Percentiles rank a stretch among this genome's conserved stretches.
Conservation (phyloP, 116 monocot species). For the Papilionanthe hybrid region DNA sequence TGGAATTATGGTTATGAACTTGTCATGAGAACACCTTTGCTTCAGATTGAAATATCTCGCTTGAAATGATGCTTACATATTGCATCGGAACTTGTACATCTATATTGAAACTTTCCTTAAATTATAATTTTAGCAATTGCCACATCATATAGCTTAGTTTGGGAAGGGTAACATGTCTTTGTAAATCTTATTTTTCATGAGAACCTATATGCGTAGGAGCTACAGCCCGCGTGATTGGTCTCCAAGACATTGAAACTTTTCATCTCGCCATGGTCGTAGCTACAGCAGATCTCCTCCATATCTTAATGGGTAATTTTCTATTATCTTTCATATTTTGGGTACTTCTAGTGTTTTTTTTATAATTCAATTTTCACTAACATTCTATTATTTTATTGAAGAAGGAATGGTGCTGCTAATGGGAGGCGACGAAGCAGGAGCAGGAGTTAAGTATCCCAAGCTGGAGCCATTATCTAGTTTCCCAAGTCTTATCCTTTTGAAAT, state of each 20-base stretch:
- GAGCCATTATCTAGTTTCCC: not conserved
- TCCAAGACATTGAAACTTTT: conserved; percentile 28
- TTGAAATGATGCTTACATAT: no score
- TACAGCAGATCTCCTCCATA: conserved; percentile 81
- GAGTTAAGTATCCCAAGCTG: not conserved
- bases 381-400: not conserved
- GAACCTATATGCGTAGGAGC: conserved; percentile 29
- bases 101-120: no score
- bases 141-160: not conserved
- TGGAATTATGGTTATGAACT: no score
- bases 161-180: not conserved
- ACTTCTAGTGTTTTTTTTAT: no score
- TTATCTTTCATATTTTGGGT: not conserved
- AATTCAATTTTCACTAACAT: not conserved
- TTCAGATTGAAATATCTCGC: no score
- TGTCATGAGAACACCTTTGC: no score
- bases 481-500: conserved; percentile 5
- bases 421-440: conserved; percentile 58
- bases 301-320: conserved; percentile 54
- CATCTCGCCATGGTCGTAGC: conserved; percentile 47
- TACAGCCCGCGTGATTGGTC: conserved; percentile 61
- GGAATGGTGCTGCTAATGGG: conserved; percentile 33
- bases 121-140: no score
- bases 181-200: not conserved
- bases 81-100: no score